Conservation (phyloP, 2,329 filamentous ascomycete genomes). For the Talaromyces islandicus region DNA sequence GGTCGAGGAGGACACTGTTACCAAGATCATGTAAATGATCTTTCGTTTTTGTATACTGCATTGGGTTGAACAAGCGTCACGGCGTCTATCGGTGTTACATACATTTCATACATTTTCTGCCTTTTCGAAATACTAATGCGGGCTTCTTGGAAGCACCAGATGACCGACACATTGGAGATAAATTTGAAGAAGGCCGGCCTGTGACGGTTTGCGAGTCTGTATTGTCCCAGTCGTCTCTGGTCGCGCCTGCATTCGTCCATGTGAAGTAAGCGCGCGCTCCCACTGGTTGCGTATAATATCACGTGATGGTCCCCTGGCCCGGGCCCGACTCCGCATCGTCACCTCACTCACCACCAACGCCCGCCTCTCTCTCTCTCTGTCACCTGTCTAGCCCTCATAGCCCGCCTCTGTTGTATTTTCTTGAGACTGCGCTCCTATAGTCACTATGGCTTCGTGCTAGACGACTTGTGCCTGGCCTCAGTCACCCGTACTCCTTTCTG, state of each 20-base stretch:
- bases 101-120: slow-evolving; percentile 3
- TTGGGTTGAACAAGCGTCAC: slow-evolving; percentile 3
- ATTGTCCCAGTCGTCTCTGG: slow-evolving; percentile 14
- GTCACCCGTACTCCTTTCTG: slow-evolving; percentile 36
- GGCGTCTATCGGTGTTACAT: slow-evolving; percentile 24
- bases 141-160: slow-evolving; percentile 1
- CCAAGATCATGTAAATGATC: slow-evolving; percentile 70
- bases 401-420: neutral
- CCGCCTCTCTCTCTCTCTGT: slow-evolving; percentile 11
- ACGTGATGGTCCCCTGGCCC: slow-evolving; percentile 31
- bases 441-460: slow-evolving; percentile 33
- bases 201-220: slow-evolving; percentile 10
- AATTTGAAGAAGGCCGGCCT: slow-evolving; percentile 23
- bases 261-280: slow-evolving; percentile 35
- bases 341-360: slow-evolving; percentile 9
- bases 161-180: slow-evolving; percentile 8
- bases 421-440: slow-evolving; percentile 13
- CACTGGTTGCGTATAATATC: slow-evolving; percentile 30
- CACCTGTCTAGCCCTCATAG: slow-evolving; percentile 10
- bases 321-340: slow-evolving; percentile 17
- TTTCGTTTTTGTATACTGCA: neutral
- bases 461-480: slow-evolving; percentile 38
- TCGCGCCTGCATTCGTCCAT: slow-evolving; percentile 14
- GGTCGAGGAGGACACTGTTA: slow-evolving; percentile 80
- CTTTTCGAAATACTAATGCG: slow-evolving; percentile 9